Evolutionary conservation across 768 basidiomycete species (phyloP), one percentile per base, ranked within the genome.

Genomic region (Termitomyces sp.): DNA sequence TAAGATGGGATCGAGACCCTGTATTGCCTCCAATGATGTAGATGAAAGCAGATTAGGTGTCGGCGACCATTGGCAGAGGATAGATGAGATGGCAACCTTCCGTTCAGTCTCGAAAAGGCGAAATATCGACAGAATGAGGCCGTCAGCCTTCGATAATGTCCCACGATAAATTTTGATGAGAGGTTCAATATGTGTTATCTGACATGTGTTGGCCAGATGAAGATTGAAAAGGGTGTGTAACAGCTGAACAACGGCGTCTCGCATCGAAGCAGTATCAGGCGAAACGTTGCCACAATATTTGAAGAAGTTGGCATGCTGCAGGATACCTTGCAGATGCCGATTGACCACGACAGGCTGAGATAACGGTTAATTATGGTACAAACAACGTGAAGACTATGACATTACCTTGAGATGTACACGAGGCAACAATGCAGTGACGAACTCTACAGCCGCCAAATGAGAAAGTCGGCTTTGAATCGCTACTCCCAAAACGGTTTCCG

Each of bases 141-240:
- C 78, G 69, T 98, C 96, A 1, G 88, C 65, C 1, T 63, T 53
- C 0, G 86, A 83, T n/a, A 91, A 70, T 0, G 90, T 90, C 1
- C 90, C 96, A 9, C 82, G 74, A 70, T 98, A 98, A 1, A 94
- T 75, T 20, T 74, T 76, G 48, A 91, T 73, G 40, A 98, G 78
- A 1, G 92, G 92, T 50, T 91, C 87, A 48, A 96, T 74, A 65
- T 96, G 92, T 3, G 84, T 88, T 10, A 87, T 81, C 70, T 96
- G 96, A 68, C 92, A 96, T 2, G 94, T 89, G 66, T 93, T 93
- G 12, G 79, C 73, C 0, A 94, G 92, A 68, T 95, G 87, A 14
- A 88, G 79, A 59, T 82, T 72, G 77, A 96, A 97, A 1, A 96
- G 78, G 3, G 75, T 72, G 49, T 85, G 79, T 4, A 96, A 73